Evolutionary conservation across 225 moss, liverwort and hornwort genomes (phyloP).

Genomic region (Anthoceros angustus): DNA sequence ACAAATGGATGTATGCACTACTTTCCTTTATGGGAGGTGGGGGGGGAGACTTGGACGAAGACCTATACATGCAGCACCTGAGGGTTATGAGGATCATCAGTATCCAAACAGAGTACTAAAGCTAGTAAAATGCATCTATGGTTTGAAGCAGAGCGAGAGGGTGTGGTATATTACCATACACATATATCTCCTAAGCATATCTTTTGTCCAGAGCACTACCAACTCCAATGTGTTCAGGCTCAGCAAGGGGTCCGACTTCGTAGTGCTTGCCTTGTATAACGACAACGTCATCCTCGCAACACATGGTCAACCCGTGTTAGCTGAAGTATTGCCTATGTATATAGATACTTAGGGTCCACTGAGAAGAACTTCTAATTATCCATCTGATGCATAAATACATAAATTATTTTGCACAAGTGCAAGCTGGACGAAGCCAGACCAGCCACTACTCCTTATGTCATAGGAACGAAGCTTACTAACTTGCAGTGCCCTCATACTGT

Average conservation of each 20-base stretch:
- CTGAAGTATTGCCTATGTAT: neutral
- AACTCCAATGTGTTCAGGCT: constrained; percentile 2
- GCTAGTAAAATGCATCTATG: constrained; percentile 2
- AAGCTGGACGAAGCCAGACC: neutral
- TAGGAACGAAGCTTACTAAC: neutral
- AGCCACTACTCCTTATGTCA: neutral
- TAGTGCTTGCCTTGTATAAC: constrained; percentile 4
- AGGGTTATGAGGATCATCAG: neutral
- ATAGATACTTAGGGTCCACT: neutral
- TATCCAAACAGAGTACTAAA: neutral
- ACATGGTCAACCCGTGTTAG: neutral
- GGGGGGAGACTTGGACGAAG: neutral
- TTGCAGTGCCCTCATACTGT: neutral
- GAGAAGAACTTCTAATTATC: neutral
- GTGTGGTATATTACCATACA: neutral
- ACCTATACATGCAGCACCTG: constrained; percentile 9
- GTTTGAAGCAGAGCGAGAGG: neutral
- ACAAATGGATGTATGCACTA: constrained; percentile 8
- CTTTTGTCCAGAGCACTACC: neutral
- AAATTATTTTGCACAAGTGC: neutral
- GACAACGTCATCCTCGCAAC: constrained; percentile 7
- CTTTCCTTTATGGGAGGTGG: constrained; percentile 6
- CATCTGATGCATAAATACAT: constrained; percentile 4
- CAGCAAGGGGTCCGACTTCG: neutral
- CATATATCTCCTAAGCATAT: neutral